phyloP scores from a whole-genome alignment of 805 yeast genomes.

The Metschnikowia bowlesiae region DNA sequence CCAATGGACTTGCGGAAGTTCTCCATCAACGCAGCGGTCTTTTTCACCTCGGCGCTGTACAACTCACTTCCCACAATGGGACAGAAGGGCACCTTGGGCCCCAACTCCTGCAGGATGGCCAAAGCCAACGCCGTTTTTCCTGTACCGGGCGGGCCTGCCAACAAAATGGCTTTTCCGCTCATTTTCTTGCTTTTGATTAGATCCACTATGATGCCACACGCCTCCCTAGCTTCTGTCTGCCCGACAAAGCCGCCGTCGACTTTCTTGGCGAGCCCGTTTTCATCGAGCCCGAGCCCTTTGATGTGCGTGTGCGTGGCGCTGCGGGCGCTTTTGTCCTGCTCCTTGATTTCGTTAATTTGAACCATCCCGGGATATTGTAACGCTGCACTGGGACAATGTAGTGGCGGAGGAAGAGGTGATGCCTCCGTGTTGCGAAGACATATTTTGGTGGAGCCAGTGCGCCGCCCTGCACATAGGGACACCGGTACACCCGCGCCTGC shows the following conservation, averaged over 20 bases:
- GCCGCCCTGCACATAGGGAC: neutral
- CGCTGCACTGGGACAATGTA: neutral
- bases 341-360: constrained; percentile 72
- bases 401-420: neutral
- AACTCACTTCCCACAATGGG: constrained; percentile 95
- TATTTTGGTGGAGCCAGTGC: neutral
- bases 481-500: neutral
- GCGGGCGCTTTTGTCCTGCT: constrained; percentile 53
- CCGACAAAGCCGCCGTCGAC: constrained; percentile 89
- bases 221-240: constrained; percentile 73
- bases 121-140: constrained; percentile 97
- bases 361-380: constrained; percentile 41
- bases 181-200: constrained; percentile 86
- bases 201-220: constrained; percentile 93
- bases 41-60: constrained; percentile 93
- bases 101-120: constrained; percentile 93
- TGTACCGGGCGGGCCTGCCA: constrained; percentile 98
- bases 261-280: constrained; percentile 75
- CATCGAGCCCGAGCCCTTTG: constrained; percentile 91
- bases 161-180: constrained; percentile 91
- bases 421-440: neutral
- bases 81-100: constrained; percentile 96
- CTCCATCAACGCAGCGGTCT: constrained; percentile 95
- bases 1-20: constrained; percentile 96
- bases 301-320: constrained; percentile 98